Conservation (phyloP, 805 yeast genomes). For the Barnettozyma botsteinii region DNA sequence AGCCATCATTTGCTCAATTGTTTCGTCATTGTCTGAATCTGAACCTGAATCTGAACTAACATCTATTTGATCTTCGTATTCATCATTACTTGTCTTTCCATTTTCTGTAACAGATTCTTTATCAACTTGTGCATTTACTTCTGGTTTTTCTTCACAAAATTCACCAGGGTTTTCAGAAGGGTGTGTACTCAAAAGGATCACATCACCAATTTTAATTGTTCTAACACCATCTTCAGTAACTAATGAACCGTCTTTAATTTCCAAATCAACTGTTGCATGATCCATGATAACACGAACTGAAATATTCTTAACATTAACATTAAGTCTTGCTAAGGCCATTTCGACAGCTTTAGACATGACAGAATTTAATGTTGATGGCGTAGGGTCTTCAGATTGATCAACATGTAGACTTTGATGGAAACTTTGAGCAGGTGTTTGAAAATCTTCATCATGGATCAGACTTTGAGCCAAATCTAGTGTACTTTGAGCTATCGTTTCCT, state of each 20-base stretch:
- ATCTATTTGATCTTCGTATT: constrained; percentile 21
- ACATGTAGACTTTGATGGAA: constrained; percentile 19
- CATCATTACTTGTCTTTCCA: constrained; percentile 12
- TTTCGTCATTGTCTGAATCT: constrained; percentile 19
- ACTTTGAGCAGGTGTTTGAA: constrained; percentile 10
- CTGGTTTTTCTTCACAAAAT: neutral
- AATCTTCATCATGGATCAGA: constrained; percentile 28
- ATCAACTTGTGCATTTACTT: constrained; percentile 16
- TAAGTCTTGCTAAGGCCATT: constrained; percentile 57
- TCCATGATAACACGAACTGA: constrained; percentile 46
- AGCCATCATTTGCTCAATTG: constrained; percentile 25
- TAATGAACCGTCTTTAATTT: constrained; percentile 29
- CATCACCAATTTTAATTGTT: constrained; percentile 33
- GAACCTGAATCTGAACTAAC: constrained; percentile 26
- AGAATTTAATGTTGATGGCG: constrained; percentile 39
- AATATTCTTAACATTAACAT: constrained; percentile 42
- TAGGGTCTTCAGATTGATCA: constrained; percentile 10
- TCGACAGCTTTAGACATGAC: constrained; percentile 63
- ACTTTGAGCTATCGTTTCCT: constrained; percentile 60
- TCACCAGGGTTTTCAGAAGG: constrained; percentile 31
- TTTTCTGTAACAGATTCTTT: constrained; percentile 10
- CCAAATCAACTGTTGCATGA: constrained; percentile 30
- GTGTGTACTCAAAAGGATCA: constrained; percentile 35
- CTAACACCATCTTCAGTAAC: constrained; percentile 43
- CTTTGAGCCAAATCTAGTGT: constrained; percentile 67